Evolutionary conservation across 345 rosid species (phyloP), one percentile per base, ranked within the genome.

Genomic region (Lepidium africanum): DNA sequence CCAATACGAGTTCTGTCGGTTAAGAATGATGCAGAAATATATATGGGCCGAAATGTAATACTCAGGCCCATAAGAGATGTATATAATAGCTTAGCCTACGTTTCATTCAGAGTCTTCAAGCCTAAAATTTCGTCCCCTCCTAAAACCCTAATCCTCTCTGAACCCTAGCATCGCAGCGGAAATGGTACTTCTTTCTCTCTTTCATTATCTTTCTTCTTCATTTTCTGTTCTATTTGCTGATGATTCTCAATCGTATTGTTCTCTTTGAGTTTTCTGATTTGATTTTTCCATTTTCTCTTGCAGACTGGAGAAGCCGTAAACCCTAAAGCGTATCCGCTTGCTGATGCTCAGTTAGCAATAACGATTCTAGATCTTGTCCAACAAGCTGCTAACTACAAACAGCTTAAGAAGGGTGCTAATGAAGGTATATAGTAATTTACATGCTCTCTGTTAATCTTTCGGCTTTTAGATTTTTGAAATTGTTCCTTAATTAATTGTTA

Each of bases 371-470:
- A 94, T 80, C 95, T 94, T 13, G 86, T 94, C 67, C 96, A 91
- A 60, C 97, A 94, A 81, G 99, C 97, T 35, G 86, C 95, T 54
- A 87, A 91, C 69, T 89, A 91, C 91, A 91, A 88, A 85, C 99
- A 94, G 76, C 99, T 94, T 68, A 94, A 94, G 65, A 93, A 94
- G 82, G 97, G 98, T 5, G 98, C 97, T 17, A 94, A 94, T 65
- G 99, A 94, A 88, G 98, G 96, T 75, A 33, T 17, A 2, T 61
- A 30, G 6, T 63, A 14, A 7, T 9, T 54, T 6, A n/a, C 5
- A 3, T 13, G 6, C 27, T 57, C n/a, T 61, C 37, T 38, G 56
- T 43, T 50, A 9, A 25, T 46, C 16, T 46, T 40, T 14, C 0
- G 0, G 3, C 5, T 27, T 52, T 17, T 1, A 6, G 32, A 5